Evolutionary conservation across 495 filamentous ascomycete species (phyloP), one percentile per base, ranked within the genome.

Genomic region (Amorphotheca resinae): DNA sequence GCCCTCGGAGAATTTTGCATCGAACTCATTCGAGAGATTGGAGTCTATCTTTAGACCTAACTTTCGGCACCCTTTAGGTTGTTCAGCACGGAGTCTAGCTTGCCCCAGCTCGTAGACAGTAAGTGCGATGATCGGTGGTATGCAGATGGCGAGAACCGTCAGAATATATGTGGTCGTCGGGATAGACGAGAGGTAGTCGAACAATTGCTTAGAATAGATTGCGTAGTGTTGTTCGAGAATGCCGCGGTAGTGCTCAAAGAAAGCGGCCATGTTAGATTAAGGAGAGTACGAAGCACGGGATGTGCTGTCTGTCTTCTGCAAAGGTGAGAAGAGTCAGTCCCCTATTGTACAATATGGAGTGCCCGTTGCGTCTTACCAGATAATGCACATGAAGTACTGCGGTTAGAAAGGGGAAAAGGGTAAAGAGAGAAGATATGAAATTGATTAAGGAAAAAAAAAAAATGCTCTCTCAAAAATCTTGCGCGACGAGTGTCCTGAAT

Each of bases 101-200:
- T 49, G 35, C 26, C 54, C 49, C 16, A 38, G 44, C 39, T 57
- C 56, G 49, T 52, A 59, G 35, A 57, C 41, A 1, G 55, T 30
- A 7, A 57, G 45, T 34, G 51, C 51, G 35, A 61, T 44, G 35
- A 61, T 45, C n/a, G 54, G 53, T 2, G 67, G 69, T 7, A 68
- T 62, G 37, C 71, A 66, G 34, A 66, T 61, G 30, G 68, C 47
- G 31, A 70, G 47, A 26, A 69, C 54, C 25, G 70, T 65, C 26
- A 72, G 45, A 31, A 70, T 43, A 42, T 72, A 73, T 33, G 67
- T 67, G 17, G 54, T 46, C 11, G 67, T 60, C 21, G 71, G 70
- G 22, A 68, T 44, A 26, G 55, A 31, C 4, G 44, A 43, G 32
- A 56, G 34, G 32, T 38, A 31, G 1, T 49, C 40, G 15, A 41